A percentile compares a stretch with the other conserved stretches of the same genome.
These are phyloP conservation scores for Colletotrichum higginsianum DNA, from an alignment of 2,329 filamentous ascomycete species.

Conservation along the genomic window DNA sequence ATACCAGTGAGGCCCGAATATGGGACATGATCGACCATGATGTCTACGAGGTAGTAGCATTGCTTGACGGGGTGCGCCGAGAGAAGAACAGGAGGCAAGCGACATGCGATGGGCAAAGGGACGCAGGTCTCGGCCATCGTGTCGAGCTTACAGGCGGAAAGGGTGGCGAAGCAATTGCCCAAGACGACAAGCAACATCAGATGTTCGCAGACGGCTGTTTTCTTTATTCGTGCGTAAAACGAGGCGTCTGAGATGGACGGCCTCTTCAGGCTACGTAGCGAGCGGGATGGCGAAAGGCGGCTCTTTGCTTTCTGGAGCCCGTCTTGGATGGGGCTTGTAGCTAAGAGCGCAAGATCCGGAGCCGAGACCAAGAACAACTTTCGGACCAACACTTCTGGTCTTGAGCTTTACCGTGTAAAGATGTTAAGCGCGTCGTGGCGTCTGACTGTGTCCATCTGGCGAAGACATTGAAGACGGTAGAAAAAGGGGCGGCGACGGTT, in stretches of 20 bases:
- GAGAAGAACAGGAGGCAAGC: not conserved
- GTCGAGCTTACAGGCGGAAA: not conserved
- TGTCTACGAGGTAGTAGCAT: not conserved
- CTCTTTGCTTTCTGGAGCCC: not conserved
- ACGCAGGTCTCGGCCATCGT: not conserved
- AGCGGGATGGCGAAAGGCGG: no score
- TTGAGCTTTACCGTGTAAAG: no score
- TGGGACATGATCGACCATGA: conserved; percentile 3
- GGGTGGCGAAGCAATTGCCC: not conserved
- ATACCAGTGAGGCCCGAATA: conserved; percentile 4
- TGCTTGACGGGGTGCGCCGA: not conserved
- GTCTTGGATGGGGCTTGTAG: not conserved
- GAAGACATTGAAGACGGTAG: not conserved
- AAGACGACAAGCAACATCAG: not conserved
- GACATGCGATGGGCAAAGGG: no score
- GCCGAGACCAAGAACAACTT: not conserved
- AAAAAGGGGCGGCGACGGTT: not conserved
- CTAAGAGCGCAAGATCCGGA: not conserved
- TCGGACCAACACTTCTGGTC: no score
- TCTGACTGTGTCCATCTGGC: not conserved
- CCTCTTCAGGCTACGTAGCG: not conserved
- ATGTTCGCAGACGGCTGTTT: not conserved
- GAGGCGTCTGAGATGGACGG: not conserved
- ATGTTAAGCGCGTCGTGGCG: not conserved
- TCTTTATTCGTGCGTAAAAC: not conserved